Conservation (phyloP, 305 asterid genomes). For the Solanum aculeatissimum region DNA sequence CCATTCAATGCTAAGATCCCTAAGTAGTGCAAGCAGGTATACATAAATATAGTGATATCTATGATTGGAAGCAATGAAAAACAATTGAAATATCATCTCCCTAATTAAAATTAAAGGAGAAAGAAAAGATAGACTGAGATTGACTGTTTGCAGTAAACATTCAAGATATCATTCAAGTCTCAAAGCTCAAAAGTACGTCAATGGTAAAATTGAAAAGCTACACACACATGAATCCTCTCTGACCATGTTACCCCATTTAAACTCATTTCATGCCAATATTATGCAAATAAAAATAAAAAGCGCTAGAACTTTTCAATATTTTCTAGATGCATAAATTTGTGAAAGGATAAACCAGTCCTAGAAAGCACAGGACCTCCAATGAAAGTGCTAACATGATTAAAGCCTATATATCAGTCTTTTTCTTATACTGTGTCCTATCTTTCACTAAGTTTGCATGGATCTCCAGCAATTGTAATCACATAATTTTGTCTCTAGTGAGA, state of each 20-base stretch:
- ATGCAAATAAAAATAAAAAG: neutral
- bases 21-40: neutral
- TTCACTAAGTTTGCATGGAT: neutral
- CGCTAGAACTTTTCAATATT: neutral
- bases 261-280: neutral
- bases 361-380: neutral
- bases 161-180: neutral
- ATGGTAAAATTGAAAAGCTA: neutral
- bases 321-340: neutral
- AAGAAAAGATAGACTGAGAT: neutral
- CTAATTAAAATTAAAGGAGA: neutral
- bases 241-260: neutral
- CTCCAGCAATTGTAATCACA: neutral
- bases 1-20: neutral
- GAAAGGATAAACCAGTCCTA: neutral
- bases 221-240: neutral
- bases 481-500: neutral
- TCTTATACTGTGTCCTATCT: neutral
- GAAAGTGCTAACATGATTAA: neutral
- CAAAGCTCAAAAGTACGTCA: neutral
- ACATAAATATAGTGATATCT: neutral
- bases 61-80: neutral
- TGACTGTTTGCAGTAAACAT: neutral
- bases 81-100: neutral
- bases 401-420: neutral